phyloP scores from a whole-genome alignment of 2,329 filamentous ascomycete species.

The Xylariaceae sp. region DNA sequence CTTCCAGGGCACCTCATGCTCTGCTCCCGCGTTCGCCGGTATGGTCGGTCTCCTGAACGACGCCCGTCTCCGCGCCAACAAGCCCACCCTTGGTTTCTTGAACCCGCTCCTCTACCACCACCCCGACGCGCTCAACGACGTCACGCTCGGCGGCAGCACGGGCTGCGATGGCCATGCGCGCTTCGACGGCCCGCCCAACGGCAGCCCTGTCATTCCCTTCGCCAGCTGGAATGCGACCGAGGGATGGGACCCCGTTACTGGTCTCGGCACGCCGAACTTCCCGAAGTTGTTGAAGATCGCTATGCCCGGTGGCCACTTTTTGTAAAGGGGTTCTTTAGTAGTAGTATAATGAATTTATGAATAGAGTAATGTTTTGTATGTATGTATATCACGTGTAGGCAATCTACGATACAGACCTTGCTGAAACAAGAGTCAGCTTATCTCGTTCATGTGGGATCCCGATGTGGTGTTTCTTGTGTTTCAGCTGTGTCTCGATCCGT shows the following conservation, averaged over 20 bases:
- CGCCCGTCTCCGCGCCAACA: slow-evolving; percentile 42
- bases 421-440: no score
- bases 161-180: slow-evolving; percentile 27
- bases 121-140: slow-evolving; percentile 30
- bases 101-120: slow-evolving; percentile 44
- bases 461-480: no score
- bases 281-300: slow-evolving; percentile 21
- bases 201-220: slow-evolving; percentile 22
- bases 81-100: slow-evolving; percentile 41
- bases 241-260: slow-evolving; percentile 34
- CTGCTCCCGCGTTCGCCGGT: slow-evolving; percentile 49
- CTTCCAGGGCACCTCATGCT: slow-evolving; percentile 37
- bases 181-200: slow-evolving; percentile 21
- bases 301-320: slow-evolving; percentile 7
- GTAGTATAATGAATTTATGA: background rate
- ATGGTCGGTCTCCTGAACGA: slow-evolving; percentile 54
- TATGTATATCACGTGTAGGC: no score
- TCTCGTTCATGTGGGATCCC: no score
- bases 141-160: slow-evolving; percentile 28
- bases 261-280: slow-evolving; percentile 31
- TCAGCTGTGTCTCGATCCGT: no score
- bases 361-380: background rate
- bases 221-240: slow-evolving; percentile 25
- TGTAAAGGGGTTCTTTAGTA: background rate
- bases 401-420: no score